Conservation (phyloP, 768 basidiomycete genomes). For the Amanita polypyramis region DNA sequence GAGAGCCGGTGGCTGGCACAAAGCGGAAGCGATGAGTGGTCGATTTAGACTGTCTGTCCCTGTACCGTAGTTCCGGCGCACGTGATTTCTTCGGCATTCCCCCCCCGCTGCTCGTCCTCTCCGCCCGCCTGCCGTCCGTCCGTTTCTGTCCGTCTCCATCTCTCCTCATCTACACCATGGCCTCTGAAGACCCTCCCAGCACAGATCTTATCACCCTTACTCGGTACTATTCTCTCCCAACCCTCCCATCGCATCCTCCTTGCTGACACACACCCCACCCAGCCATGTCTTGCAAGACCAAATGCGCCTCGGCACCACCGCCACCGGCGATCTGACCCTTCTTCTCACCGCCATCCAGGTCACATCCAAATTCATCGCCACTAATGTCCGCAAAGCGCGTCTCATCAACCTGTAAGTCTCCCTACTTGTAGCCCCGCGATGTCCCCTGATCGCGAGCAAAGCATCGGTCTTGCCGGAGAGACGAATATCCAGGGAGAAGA, state of each 20-base stretch:
- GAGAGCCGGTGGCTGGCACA: conserved; percentile 33
- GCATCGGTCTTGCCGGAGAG: conserved; percentile 94
- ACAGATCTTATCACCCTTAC: conserved; percentile 91
- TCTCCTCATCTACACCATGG: conserved; percentile 20
- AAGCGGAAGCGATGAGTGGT: conserved; percentile 55
- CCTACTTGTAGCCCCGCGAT: background rate
- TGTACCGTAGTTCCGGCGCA: background rate
- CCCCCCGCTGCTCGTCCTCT: background rate
- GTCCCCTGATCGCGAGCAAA: conserved; percentile 20
- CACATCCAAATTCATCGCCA: conserved; percentile 95
- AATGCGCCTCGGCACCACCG: conserved; percentile 66
- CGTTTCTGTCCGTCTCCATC: conserved; percentile 9
- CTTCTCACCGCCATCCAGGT: conserved; percentile 94
- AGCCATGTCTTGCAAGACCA: conserved; percentile 89
- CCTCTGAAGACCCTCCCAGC: conserved; percentile 59
- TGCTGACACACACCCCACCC: conserved; percentile 6
- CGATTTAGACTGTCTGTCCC: conserved; percentile 9
- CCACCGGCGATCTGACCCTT: conserved; percentile 90
- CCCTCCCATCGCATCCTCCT: conserved; percentile 7
- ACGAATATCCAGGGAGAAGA: conserved; percentile 97
- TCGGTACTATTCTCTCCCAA: conserved; percentile 38
- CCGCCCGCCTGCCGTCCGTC: conserved; percentile 14
- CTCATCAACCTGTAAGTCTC: conserved; percentile 86
- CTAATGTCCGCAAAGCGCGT: conserved; percentile 93
- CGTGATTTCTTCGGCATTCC: background rate